Conservation (phyloP, 768 basidiomycete genomes). For the Lyophyllum shimeji region DNA sequence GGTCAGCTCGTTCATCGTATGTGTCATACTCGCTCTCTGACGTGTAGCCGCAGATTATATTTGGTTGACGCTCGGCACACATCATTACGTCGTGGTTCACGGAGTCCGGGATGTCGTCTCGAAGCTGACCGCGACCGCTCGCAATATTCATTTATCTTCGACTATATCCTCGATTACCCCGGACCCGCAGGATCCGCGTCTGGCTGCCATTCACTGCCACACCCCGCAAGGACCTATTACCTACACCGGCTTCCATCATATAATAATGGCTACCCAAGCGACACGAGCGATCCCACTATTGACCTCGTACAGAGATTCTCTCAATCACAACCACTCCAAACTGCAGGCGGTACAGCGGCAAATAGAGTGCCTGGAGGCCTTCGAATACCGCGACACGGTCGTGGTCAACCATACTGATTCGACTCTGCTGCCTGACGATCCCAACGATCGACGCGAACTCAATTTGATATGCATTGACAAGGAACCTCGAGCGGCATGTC, state of each 20-base stretch:
- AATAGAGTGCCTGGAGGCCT: conserved; percentile 48
- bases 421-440: conserved; percentile 51
- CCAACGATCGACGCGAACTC: conserved; percentile 57
- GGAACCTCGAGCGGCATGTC: not conserved
- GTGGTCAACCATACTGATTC: conserved; percentile 74
- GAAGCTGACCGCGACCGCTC: conserved; percentile 43
- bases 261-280: conserved; percentile 77
- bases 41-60: conserved; percentile 54
- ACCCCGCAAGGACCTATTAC: conserved; percentile 25
- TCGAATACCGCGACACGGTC: conserved; percentile 54
- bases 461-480: conserved; percentile 48
- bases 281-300: conserved; percentile 58
- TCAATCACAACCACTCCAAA: conserved; percentile 26
- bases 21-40: not conserved
- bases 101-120: conserved; percentile 61
- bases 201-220: conserved; percentile 38
- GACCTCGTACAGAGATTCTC: conserved; percentile 39
- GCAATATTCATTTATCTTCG: conserved; percentile 55
- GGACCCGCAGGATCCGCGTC: conserved; percentile 31
- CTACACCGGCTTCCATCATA: conserved; percentile 56
- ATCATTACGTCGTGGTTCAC: conserved; percentile 63
- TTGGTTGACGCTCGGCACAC: conserved; percentile 63
- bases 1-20: conserved; percentile 37
- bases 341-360: conserved; percentile 35
- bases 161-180: conserved; percentile 45